phyloP scores from a whole-genome alignment of 257 asterid species.

The Parsonsia alboflavescens region DNA sequence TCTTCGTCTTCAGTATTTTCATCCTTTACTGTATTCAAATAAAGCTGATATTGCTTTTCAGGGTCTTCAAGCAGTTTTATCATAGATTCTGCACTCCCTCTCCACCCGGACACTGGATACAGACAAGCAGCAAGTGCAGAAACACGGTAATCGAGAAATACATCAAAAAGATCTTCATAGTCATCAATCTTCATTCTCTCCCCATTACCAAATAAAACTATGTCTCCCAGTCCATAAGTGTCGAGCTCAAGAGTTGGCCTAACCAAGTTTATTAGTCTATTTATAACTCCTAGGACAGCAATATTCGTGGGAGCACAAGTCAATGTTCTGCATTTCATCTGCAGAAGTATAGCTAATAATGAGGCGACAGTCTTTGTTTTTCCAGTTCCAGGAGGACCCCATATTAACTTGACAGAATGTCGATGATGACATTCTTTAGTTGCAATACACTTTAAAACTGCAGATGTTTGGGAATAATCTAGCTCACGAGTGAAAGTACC shows the following conservation, averaged over 20 bases:
- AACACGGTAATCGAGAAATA: constrained; percentile 58
- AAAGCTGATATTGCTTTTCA: constrained; percentile 24
- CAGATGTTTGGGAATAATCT: constrained; percentile 48
- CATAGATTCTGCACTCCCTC: constrained; percentile 28
- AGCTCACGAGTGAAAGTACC: constrained; percentile 19
- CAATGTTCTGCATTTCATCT: constrained; percentile 45
- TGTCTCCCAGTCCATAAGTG: constrained; percentile 65
- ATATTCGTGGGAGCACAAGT: constrained; percentile 76
- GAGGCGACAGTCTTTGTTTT: constrained; percentile 60
- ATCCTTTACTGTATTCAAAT: constrained; percentile 20
- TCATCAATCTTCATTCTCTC: constrained; percentile 54
- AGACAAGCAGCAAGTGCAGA: constrained; percentile 34
- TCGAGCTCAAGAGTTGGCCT: constrained; percentile 21
- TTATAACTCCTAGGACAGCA: constrained; percentile 40
- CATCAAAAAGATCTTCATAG: constrained; percentile 47
- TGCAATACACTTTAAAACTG: constrained; percentile 44
- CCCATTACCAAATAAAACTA: constrained; percentile 58
- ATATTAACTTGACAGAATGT: constrained; percentile 43
- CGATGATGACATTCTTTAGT: constrained; percentile 41
- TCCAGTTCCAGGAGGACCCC: constrained; percentile 96
- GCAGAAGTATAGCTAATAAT: constrained; percentile 31
- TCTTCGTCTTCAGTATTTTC: background rate
- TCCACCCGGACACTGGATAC: constrained; percentile 51
- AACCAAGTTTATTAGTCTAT: constrained; percentile 41
- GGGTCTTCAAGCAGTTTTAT: constrained; percentile 52